These are phyloP conservation scores for Dactylellina cionopaga DNA, from an alignment of 2,329 filamentous ascomycete genomes.

Conservation along the genomic window DNA sequence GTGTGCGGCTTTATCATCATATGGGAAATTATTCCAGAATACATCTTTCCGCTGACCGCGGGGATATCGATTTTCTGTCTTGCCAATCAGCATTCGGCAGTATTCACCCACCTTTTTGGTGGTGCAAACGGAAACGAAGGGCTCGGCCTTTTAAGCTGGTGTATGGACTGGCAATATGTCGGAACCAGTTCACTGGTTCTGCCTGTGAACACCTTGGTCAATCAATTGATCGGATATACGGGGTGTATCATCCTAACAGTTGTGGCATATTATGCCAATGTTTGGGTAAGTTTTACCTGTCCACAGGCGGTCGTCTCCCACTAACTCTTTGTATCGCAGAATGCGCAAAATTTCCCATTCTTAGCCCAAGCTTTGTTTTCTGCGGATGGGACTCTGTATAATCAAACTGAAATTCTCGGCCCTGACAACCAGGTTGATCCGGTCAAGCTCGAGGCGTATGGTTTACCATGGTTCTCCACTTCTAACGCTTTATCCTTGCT, in stretches of 20 bases:
- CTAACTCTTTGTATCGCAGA: too few relatives aligned
- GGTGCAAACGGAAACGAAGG: constrained; percentile 65
- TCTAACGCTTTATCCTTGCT: constrained; percentile 62
- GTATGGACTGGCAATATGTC: constrained; percentile 64
- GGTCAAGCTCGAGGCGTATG: constrained; percentile 58
- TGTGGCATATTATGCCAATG: constrained; percentile 62
- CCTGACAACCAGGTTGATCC: constrained; percentile 61
- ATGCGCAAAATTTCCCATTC: constrained; percentile 62
- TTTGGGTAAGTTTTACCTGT: constrained; percentile 58
- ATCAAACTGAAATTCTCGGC: constrained; percentile 63
- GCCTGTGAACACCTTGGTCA: constrained; percentile 61
- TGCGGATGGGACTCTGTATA: constrained; percentile 60
- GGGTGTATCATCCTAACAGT: constrained; percentile 60
- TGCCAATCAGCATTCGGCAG: constrained; percentile 61
- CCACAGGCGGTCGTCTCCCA: too few relatives aligned
- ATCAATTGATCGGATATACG: constrained; percentile 61
- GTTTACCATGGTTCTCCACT: constrained; percentile 62
- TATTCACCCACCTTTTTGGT: constrained; percentile 66
- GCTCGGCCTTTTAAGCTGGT: constrained; percentile 62
- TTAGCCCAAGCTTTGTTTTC: constrained; percentile 62
- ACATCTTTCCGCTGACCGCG: constrained; percentile 63
- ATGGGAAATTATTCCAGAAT: constrained; percentile 66
- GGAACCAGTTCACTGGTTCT: constrained; percentile 60
- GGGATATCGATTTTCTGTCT: constrained; percentile 64
- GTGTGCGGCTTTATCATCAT: constrained; percentile 61